Conservation (phyloP, 257 asterid genomes). For the Solanum pinnatisectum region DNA sequence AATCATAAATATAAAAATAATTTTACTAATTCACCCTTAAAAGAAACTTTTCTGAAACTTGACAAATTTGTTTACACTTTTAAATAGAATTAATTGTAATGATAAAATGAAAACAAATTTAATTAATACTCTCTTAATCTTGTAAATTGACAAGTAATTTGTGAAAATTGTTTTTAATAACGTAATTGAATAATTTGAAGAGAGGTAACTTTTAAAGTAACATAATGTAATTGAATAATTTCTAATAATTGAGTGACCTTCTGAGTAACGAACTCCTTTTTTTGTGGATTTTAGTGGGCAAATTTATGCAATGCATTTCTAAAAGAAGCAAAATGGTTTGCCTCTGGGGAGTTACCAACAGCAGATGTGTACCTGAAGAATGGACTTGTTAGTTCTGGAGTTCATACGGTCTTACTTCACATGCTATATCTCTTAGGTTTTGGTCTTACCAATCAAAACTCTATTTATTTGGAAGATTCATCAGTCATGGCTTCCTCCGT, state of each 20-base stretch:
- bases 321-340: constrained; percentile 39
- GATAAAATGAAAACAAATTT: no score
- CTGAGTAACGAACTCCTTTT: no score
- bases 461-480: background rate
- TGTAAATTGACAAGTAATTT: no score
- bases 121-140: no score
- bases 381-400: constrained; percentile 40
- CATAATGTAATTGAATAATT: background rate
- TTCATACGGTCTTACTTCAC: constrained; percentile 13
- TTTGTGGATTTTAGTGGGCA: constrained; percentile 31
- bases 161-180: no score
- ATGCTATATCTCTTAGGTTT: constrained; percentile 24
- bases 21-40: no score
- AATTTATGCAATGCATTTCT: constrained; percentile 37
- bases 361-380: constrained; percentile 29
- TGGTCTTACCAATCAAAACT: background rate
- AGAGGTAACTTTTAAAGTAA: no score
- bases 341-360: constrained; percentile 1
- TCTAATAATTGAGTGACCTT: background rate
- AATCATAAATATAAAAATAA: no score
- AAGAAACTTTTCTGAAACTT: no score
- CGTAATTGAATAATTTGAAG: no score
- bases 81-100: no score
- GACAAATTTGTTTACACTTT: no score
- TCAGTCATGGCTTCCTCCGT: constrained; percentile 14